Percentiles rank a stretch among this genome's conserved stretches.
Evolutionary conservation across 2,329 filamentous ascomycete species (phyloP).

Genomic region (Alternaria postmessia): DNA sequence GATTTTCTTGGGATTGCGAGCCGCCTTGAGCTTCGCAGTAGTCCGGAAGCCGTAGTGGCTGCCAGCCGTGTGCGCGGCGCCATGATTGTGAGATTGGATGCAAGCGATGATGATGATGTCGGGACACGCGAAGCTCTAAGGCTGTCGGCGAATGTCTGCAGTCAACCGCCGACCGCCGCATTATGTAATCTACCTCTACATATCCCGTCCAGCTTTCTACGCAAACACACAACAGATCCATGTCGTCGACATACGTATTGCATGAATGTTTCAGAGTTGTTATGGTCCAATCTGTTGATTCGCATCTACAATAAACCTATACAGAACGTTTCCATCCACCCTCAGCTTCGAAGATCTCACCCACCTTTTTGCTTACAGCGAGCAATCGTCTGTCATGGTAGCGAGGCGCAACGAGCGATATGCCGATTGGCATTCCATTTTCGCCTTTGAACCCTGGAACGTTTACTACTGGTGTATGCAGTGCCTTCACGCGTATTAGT

Average conservation of each 20-base stretch:
- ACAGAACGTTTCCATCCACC: conserved; percentile 36
- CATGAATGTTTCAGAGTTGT: no score
- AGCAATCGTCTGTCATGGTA: conserved; percentile 43
- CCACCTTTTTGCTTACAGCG: conserved; percentile 38
- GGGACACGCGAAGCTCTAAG: conserved; percentile 28
- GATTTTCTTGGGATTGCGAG: conserved; percentile 25
- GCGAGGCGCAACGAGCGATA: conserved; percentile 59
- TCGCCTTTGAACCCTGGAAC: conserved; percentile 68
- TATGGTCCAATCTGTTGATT: background rate
- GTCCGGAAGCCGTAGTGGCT: conserved; percentile 40
- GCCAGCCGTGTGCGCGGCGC: conserved; percentile 46
- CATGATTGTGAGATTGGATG: conserved; percentile 42
- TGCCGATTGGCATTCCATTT: conserved; percentile 66
- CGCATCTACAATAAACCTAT: background rate
- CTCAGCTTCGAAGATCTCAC: conserved; percentile 40
- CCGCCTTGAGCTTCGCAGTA: conserved; percentile 35
- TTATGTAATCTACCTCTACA: conserved; percentile 29
- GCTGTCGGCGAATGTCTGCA: conserved; percentile 21
- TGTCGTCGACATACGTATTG: no score
- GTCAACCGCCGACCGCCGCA: conserved; percentile 22
- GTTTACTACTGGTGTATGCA: conserved; percentile 71
- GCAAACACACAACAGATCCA: background rate
- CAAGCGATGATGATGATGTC: conserved; percentile 27
- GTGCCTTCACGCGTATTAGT: conserved; percentile 22
- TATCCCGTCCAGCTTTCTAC: background rate